These are phyloP conservation scores for Ceratocystis cacaofunesta DNA, from an alignment of 2,329 filamentous ascomycete genomes.

Conservation along the genomic window DNA sequence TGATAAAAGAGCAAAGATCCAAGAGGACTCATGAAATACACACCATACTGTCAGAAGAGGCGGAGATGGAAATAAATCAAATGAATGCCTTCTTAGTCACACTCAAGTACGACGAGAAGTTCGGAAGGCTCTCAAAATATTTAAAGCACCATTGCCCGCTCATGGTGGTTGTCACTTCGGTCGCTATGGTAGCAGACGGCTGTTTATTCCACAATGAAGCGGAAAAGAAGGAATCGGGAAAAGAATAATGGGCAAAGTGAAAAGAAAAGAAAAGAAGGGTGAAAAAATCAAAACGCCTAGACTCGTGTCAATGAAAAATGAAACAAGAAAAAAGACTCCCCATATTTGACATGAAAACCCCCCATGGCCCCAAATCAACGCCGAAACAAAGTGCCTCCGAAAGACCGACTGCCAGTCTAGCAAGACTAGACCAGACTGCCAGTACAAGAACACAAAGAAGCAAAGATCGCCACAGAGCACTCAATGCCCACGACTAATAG, in stretches of 20 bases:
- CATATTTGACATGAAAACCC: background rate
- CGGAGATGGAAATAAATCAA: background rate
- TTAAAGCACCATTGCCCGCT: no score
- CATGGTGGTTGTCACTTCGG: no score
- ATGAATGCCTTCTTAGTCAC: background rate
- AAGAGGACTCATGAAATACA: background rate
- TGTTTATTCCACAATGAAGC: background rate
- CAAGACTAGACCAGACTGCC: background rate
- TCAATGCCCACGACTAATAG: background rate
- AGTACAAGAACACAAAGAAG: background rate
- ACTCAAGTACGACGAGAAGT: background rate
- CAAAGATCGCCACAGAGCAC: background rate
- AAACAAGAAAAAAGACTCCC: background rate
- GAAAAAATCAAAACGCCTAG: background rate
- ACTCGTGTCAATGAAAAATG: background rate
- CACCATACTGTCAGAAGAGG: background rate
- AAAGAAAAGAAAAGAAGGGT: background rate
- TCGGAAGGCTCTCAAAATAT: no score
- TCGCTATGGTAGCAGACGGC: no score
- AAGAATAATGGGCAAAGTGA: background rate
- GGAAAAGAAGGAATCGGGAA: background rate
- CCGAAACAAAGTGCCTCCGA: slow-evolving; percentile 4
- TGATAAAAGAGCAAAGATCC: background rate
- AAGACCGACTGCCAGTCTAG: background rate
- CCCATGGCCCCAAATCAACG: background rate